phyloP scores from a whole-genome alignment of 176 grass and related monocot genomes.

The Oryza meridionalis region DNA sequence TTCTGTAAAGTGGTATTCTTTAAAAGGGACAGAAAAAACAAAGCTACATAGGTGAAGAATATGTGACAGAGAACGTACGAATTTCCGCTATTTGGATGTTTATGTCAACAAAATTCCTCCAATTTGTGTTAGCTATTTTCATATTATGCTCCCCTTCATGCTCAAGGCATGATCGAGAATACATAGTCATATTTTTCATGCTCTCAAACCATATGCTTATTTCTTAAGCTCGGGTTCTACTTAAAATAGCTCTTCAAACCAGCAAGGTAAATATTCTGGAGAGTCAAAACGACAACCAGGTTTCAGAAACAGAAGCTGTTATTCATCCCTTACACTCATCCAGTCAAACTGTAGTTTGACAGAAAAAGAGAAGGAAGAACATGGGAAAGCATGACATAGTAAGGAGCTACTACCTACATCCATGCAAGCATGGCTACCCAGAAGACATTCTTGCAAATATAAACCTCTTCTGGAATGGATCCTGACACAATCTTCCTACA shows the following conservation, averaged over 20 bases:
- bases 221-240: neutral
- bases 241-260: neutral
- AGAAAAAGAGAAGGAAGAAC: neutral
- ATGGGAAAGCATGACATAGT: neutral
- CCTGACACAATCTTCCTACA: neutral
- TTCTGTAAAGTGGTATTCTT: neutral
- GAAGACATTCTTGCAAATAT: slow-evolving; percentile 46
- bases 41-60: neutral
- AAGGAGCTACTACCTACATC: slow-evolving; percentile 28
- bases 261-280: neutral
- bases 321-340: slow-evolving; percentile 12
- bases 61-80: neutral
- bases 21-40: neutral
- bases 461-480: slow-evolving; percentile 33
- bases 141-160: neutral
- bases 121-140: neutral
- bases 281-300: neutral
- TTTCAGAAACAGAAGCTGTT: slow-evolving; percentile 21
- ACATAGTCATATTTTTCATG: too few relatives aligned
- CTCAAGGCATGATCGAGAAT: neutral
- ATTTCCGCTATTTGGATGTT: neutral
- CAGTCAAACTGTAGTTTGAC: slow-evolving; percentile 5
- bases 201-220: neutral
- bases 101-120: neutral
- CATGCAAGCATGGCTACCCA: slow-evolving; percentile 30